These are phyloP conservation scores for Dryadomyces sulphureus DNA, from an alignment of 2,329 filamentous ascomycete genomes.

Conservation along the genomic window DNA sequence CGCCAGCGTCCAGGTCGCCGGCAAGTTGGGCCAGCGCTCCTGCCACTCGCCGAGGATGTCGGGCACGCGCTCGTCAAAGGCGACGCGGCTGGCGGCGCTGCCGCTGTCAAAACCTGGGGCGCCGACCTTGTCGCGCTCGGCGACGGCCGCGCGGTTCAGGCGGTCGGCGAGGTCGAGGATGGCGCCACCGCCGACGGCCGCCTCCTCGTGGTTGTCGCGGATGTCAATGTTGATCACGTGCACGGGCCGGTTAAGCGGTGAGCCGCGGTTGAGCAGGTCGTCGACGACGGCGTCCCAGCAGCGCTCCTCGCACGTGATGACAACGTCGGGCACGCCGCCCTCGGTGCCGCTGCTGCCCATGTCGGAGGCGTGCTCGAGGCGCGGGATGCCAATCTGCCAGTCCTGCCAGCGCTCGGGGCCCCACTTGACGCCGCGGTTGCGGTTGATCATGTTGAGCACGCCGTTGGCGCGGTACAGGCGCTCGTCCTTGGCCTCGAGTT, in stretches of 20 bases:
- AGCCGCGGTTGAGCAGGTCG: constrained; percentile 73
- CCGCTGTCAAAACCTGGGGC: constrained; percentile 54
- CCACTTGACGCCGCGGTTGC: constrained; percentile 86
- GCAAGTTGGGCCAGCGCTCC: constrained; percentile 81
- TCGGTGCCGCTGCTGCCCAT: constrained; percentile 71
- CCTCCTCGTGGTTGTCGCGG: constrained; percentile 95
- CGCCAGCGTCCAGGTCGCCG: constrained; percentile 83
- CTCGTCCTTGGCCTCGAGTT: constrained; percentile 73
- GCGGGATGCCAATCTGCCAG: constrained; percentile 77
- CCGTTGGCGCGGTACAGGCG: constrained; percentile 84
- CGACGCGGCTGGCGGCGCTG: constrained; percentile 48
- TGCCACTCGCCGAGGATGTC: constrained; percentile 90
- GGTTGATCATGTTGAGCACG: constrained; percentile 85
- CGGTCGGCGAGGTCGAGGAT: constrained; percentile 83
- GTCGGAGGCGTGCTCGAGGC: constrained; percentile 61
- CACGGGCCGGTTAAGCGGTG: constrained; percentile 78
- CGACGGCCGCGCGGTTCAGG: constrained; percentile 63
- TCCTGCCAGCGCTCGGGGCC: constrained; percentile 96
- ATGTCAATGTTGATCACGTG: constrained; percentile 99
- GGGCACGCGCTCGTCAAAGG: constrained; percentile 86
- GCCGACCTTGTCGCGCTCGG: constrained; percentile 58
- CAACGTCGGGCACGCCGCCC: constrained; percentile 78
- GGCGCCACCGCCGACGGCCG: constrained; percentile 73
- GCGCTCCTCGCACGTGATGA: constrained; percentile 93
- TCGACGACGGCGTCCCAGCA: constrained; percentile 98